phyloP scores from a whole-genome alignment of 192 early-diverging fungal species.

The Coemansia sp. region DNA sequence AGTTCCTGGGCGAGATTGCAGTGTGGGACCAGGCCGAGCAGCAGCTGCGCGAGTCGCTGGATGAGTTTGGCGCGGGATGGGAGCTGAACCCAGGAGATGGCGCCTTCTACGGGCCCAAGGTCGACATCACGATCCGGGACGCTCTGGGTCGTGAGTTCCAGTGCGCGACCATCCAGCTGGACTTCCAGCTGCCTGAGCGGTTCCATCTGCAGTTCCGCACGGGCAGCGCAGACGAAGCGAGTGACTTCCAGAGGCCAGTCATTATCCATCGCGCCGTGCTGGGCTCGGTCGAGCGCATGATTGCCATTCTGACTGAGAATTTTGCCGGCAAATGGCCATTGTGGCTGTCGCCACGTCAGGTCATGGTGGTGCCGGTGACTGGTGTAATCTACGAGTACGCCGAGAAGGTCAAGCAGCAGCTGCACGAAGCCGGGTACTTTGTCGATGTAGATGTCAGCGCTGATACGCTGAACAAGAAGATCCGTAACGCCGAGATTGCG shows the following conservation, averaged over 20 bases:
- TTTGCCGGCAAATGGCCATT: constrained; percentile 98
- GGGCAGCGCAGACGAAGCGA: constrained; percentile 56
- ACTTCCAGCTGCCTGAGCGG: constrained; percentile 94
- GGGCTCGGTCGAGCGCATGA: constrained; percentile 94
- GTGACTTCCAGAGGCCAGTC: constrained; percentile 76
- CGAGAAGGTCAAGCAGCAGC: constrained; percentile 62
- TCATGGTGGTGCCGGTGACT: constrained; percentile 87
- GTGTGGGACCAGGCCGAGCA: constrained; percentile 94
- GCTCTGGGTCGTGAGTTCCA: constrained; percentile 88
- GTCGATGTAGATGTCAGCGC: constrained; percentile 85
- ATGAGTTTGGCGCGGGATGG: constrained; percentile 81
- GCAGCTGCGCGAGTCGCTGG: constrained; percentile 76
- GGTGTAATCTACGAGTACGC: constrained; percentile 80
- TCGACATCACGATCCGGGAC: constrained; percentile 95
- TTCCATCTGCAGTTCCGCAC: constrained; percentile 91
- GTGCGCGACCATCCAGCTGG: constrained; percentile 97
- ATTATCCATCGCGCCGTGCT: constrained; percentile 99
- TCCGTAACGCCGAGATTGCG: constrained; percentile 89
- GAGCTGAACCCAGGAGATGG: constrained; percentile 92
- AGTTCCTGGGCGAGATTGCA: constrained; percentile 83
- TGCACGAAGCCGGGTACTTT: constrained; percentile 74
- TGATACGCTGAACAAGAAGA: constrained; percentile 93
- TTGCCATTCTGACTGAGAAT: constrained; percentile 94
- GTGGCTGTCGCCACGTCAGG: constrained; percentile 95
- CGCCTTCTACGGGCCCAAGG: constrained; percentile 99